Conservation (phyloP, 257 asterid genomes). For the Cynanchum wilfordii region DNA sequence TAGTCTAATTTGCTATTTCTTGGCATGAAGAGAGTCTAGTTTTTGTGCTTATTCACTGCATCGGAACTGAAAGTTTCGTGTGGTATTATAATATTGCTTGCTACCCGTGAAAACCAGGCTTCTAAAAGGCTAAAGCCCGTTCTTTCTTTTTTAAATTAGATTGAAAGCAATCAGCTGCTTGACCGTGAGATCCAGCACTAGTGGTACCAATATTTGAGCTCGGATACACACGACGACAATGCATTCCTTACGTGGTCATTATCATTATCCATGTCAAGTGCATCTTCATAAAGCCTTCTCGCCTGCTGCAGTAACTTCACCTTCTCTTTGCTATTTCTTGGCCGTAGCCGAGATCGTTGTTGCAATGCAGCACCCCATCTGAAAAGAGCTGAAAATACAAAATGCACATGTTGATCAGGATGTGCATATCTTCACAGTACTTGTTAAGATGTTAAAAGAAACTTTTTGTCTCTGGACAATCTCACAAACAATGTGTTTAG, state of each 20-base stretch:
- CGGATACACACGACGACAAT: conserved; percentile 64
- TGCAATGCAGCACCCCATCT: conserved; percentile 88
- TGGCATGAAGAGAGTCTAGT: no score
- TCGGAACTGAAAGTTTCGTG: background rate
- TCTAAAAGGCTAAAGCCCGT: no score
- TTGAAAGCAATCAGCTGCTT: background rate
- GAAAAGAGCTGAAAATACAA: conserved; percentile 64
- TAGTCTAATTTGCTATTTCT: background rate
- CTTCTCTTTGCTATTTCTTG: conserved; percentile 69
- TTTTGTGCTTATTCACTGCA: background rate
- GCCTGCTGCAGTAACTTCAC: conserved; percentile 85
- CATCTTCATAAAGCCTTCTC: conserved; percentile 71
- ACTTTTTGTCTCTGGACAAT: background rate
- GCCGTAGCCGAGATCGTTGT: conserved; percentile 75
- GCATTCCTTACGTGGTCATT: conserved; percentile 57
- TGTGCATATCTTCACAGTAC: background rate
- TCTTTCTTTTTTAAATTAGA: no score
- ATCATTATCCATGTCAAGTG: conserved; percentile 67
- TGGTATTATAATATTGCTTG: background rate
- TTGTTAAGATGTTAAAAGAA: background rate
- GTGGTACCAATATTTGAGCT: conserved; percentile 57
- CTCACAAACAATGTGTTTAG: background rate
- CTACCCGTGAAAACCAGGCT: background rate
- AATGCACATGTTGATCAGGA: background rate
- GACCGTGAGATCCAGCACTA: conserved; percentile 12